A percentile compares a stretch with the other conserved stretches of the same genome.
These are phyloP conservation scores for Botrytis medusae DNA, from an alignment of 2,329 filamentous ascomycete species.

Conservation along the genomic window DNA sequence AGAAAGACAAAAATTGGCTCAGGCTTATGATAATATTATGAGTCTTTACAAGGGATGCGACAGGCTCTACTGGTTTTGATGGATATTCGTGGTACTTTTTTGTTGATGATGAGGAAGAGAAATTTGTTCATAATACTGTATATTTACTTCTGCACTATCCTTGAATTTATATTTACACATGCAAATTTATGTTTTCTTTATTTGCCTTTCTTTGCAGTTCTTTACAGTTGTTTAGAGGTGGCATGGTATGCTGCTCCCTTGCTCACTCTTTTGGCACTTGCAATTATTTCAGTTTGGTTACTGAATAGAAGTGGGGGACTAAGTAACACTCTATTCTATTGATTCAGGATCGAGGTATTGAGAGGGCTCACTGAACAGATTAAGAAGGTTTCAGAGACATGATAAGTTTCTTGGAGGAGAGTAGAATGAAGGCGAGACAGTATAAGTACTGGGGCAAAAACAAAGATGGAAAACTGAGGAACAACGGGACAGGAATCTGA, in stretches of 20 bases:
- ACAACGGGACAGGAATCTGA: neutral
- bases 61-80: conserved; percentile 7
- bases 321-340: neutral
- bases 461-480: too few species aligned
- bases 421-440: neutral
- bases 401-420: neutral
- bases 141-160: conserved; percentile 34
- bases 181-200: neutral
- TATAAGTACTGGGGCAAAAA: neutral
- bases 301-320: too few species aligned
- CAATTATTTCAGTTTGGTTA: neutral
- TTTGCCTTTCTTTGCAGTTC: neutral
- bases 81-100: conserved; percentile 7
- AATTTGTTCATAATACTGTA: conserved; percentile 33
- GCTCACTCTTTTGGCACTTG: neutral
- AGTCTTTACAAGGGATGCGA: conserved; percentile 23
- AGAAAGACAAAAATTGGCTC: conserved; percentile 15
- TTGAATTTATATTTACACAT: conserved; percentile 25
- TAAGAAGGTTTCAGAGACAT: neutral
- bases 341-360: too few species aligned
- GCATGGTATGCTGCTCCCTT: neutral
- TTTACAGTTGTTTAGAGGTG: neutral
- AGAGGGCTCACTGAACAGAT: too few species aligned
- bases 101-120: conserved; percentile 8
- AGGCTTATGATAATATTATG: conserved; percentile 20